Conservation (phyloP, 768 basidiomycete species). For the Symmetrospora coprosmae region DNA sequence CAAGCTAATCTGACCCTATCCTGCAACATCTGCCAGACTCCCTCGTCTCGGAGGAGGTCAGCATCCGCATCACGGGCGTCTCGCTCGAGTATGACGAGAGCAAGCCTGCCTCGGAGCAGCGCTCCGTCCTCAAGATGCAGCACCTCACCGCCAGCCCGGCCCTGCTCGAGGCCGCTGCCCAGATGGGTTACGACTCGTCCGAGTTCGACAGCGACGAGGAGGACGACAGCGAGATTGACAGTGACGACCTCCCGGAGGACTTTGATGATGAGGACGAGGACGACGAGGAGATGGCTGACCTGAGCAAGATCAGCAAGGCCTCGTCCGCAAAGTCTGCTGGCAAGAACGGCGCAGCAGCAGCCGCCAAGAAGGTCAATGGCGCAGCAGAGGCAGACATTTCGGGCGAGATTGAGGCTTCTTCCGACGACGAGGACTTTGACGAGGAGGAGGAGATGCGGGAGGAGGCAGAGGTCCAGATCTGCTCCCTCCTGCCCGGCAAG, state of each 20-base stretch:
- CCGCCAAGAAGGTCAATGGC: background rate
- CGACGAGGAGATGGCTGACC: constrained; percentile 18
- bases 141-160: constrained; percentile 17
- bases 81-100: background rate
- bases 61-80: constrained; percentile 22
- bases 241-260: constrained; percentile 26
- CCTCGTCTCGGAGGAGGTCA: constrained; percentile 2
- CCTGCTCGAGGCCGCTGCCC: background rate
- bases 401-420: constrained; percentile 18
- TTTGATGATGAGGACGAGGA: constrained; percentile 23
- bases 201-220: constrained; percentile 22
- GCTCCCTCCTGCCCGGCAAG: constrained; percentile 9
- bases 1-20: background rate
- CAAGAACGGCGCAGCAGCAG: background rate
- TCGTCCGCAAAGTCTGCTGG: background rate
- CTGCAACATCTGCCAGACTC: background rate
- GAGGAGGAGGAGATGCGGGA: constrained; percentile 33
- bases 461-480: constrained; percentile 32
- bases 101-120: constrained; percentile 49
- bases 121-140: constrained; percentile 22
- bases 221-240: constrained; percentile 32
- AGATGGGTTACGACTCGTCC: constrained; percentile 17
- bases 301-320: constrained; percentile 13
- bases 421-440: constrained; percentile 29
- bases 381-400: constrained; percentile 5